These are phyloP conservation scores for Eimeria sp. DNA, from an alignment of 169 alveolate species.

Conservation along the genomic window DNA sequence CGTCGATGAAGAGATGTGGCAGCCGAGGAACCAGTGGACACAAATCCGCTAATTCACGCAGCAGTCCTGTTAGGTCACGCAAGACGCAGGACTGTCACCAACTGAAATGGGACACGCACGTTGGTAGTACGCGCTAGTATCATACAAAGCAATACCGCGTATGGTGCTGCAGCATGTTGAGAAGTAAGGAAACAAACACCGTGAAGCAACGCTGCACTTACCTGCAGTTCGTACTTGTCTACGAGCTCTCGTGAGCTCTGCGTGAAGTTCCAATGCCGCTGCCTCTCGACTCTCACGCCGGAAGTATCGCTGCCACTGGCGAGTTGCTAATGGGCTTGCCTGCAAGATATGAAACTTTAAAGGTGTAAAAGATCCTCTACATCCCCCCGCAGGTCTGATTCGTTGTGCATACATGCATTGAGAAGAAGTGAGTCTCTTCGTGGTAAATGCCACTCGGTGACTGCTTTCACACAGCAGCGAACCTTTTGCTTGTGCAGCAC, in stretches of 20 bases:
- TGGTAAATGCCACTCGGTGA: background rate
- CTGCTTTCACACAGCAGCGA: background rate
- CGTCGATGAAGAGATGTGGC: slow-evolving; percentile 54
- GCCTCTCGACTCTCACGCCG: slow-evolving; percentile 55
- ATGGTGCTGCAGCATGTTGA: background rate
- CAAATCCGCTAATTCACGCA: slow-evolving; percentile 18
- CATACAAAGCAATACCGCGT: background rate
- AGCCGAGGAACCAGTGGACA: slow-evolving; percentile 59
- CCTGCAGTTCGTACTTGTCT: background rate
- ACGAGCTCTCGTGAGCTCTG: slow-evolving; percentile 32
- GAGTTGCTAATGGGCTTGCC: slow-evolving; percentile 53
- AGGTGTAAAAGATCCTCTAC: background rate
- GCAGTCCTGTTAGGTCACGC: slow-evolving; percentile 13
- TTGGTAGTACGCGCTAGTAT: background rate
- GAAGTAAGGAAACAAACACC: background rate
- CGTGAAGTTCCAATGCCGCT: slow-evolving; percentile 52
- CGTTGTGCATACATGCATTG: background rate
- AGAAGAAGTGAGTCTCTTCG: background rate
- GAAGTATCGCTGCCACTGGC: slow-evolving; percentile 29
- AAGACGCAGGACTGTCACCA: background rate
- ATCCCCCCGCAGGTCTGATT: background rate
- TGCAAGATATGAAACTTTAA: background rate
- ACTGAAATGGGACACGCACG: background rate
- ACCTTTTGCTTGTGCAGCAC: background rate
- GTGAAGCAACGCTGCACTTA: background rate